phyloP scores from a whole-genome alignment of 352 stramenopile genomes.

The Phytophthora meadii region DNA sequence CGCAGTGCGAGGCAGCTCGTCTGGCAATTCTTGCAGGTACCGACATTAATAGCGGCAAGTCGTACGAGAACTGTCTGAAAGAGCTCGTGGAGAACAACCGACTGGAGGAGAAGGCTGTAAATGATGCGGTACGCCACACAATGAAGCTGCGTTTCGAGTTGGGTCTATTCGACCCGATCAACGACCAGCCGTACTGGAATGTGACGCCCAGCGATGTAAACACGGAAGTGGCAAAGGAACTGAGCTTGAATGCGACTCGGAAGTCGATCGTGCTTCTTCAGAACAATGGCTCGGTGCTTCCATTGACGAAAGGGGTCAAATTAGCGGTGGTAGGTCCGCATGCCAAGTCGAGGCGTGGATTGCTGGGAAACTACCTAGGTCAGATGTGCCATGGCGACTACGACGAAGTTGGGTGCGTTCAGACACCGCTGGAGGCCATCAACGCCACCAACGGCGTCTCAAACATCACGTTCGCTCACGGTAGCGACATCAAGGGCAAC shows the following conservation, averaged over 20 bases:
- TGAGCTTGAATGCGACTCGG: constrained; percentile 69
- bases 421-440: constrained; percentile 73
- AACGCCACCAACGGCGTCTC: constrained; percentile 38
- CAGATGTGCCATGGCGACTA: constrained; percentile 64
- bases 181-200: constrained; percentile 78
- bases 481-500: constrained; percentile 63
- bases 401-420: constrained; percentile 56
- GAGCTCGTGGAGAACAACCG: constrained; percentile 52
- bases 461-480: constrained; percentile 36
- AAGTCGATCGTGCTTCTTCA: constrained; percentile 94
- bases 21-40: constrained; percentile 71
- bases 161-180: constrained; percentile 89
- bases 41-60: constrained; percentile 87
- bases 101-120: constrained; percentile 50
- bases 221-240: constrained; percentile 51
- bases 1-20: constrained; percentile 56
- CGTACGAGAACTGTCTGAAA: constrained; percentile 76
- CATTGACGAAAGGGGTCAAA: constrained; percentile 52
- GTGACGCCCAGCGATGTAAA: constrained; percentile 71
- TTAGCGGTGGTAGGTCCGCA: constrained; percentile 84
- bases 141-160: constrained; percentile 91
- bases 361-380: constrained; percentile 87
- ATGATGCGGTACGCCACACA: constrained; percentile 63
- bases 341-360: constrained; percentile 45
- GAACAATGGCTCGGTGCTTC: constrained; percentile 78